Evolutionary conservation across 768 basidiomycete genomes (phyloP).

Genomic region (Plicaturopsis crispa): DNA sequence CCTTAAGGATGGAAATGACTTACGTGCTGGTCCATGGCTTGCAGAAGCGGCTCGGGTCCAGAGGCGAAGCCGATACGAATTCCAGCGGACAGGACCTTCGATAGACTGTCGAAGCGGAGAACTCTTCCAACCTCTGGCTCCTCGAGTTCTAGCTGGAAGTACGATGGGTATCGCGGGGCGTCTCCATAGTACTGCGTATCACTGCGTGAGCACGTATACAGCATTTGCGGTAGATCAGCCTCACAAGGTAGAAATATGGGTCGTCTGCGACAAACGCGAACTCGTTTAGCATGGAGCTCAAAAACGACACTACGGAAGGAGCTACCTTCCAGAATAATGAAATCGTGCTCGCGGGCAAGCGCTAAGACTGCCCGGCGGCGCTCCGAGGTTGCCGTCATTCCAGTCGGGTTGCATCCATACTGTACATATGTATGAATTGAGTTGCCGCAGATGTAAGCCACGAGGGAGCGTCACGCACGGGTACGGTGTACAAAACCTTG

Average conservation of each 20-base stretch:
- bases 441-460: slow-evolving; percentile 2
- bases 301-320: not conserved
- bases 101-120: slow-evolving; percentile 83
- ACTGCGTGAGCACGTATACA: too few species aligned
- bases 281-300: too few species aligned
- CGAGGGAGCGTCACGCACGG: slow-evolving; percentile 32
- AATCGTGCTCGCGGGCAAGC: slow-evolving; percentile 64
- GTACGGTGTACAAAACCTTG: slow-evolving; percentile 76
- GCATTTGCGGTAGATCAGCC: too few species aligned
- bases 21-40: slow-evolving; percentile 67
- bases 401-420: slow-evolving; percentile 87
- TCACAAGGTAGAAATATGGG: slow-evolving; percentile 16
- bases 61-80: slow-evolving; percentile 78
- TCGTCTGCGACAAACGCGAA: slow-evolving; percentile 1
- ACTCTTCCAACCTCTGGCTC: slow-evolving; percentile 69
- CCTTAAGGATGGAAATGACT: slow-evolving; percentile 17
- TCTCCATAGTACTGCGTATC: slow-evolving; percentile 75
- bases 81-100: slow-evolving; percentile 73
- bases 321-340: slow-evolving; percentile 83
- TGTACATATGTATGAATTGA: slow-evolving; percentile 15
- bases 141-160: slow-evolving; percentile 72
- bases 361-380: slow-evolving; percentile 66
- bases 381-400: slow-evolving; percentile 64
- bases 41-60: slow-evolving; percentile 61
- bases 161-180: slow-evolving; percentile 58